These are phyloP conservation scores for Candida vartiovaarae DNA, from an alignment of 805 yeast genomes.

Conservation along the genomic window DNA sequence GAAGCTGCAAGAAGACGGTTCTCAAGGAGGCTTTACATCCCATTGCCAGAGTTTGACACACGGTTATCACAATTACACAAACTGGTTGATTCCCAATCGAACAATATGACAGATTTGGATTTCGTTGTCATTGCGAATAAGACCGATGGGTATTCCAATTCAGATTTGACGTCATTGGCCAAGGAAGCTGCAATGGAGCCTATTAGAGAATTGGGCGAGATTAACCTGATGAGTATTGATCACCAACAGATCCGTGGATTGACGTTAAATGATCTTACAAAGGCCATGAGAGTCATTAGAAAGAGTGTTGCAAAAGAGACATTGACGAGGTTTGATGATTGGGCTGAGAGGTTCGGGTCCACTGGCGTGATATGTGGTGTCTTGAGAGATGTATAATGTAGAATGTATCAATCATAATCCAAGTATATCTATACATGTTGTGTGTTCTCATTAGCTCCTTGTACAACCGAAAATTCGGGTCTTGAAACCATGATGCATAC, in stretches of 20 bases:
- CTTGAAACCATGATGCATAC: too few species aligned
- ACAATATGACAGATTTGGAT: conserved; percentile 59
- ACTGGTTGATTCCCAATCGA: conserved; percentile 64
- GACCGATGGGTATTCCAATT: conserved; percentile 85
- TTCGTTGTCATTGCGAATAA: conserved; percentile 49
- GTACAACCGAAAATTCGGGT: too few species aligned
- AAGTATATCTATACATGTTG: too few species aligned
- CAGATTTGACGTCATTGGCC: conserved; percentile 88
- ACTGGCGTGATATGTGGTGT: conserved; percentile 50
- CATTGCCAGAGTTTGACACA: conserved; percentile 85
- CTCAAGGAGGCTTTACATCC: conserved; percentile 87
- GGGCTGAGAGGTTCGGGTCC: conserved; percentile 85
- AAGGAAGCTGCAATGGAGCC: conserved; percentile 99
- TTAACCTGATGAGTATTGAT: conserved; percentile 53
- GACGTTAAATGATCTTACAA: conserved; percentile 61
- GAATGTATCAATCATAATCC: neutral
- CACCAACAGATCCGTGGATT: conserved; percentile 77
- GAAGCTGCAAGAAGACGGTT: conserved; percentile 95
- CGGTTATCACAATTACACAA: conserved; percentile 63
- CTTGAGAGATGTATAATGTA: too few species aligned
- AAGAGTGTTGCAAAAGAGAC: conserved; percentile 89
- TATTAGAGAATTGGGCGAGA: conserved; percentile 77
- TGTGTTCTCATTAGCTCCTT: too few species aligned
- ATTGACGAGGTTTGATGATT: conserved; percentile 68
- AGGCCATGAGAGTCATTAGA: conserved; percentile 69